These are phyloP conservation scores for Nelumbo lutea DNA, from an alignment of 164 flowering plant genomes.

Conservation along the genomic window DNA sequence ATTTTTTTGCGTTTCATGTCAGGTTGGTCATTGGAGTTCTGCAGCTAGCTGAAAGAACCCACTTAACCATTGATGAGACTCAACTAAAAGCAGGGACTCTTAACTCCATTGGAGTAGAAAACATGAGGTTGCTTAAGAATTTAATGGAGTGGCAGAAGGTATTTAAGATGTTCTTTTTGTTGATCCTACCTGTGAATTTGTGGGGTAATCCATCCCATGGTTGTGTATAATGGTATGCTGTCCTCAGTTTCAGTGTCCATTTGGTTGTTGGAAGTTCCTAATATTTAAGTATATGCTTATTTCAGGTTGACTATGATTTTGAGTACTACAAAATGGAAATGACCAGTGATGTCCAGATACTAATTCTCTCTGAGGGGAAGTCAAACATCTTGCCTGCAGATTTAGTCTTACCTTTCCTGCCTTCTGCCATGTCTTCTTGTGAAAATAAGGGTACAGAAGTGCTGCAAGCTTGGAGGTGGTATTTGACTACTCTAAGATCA, in stretches of 20 bases:
- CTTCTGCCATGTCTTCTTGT: slow-evolving; percentile 32
- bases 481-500: slow-evolving; percentile 60
- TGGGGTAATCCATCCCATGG: not conserved
- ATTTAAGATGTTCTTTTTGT: slow-evolving; percentile 1
- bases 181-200: not conserved
- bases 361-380: slow-evolving; percentile 79
- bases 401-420: slow-evolving; percentile 76
- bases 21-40: slow-evolving; percentile 74
- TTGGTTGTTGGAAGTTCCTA: not conserved
- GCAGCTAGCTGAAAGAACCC: slow-evolving; percentile 85
- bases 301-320: slow-evolving; percentile 91
- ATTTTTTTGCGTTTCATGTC: slow-evolving; percentile 7
- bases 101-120: slow-evolving; percentile 66
- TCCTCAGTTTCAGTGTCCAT: too few relatives aligned
- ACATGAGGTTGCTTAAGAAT: slow-evolving; percentile 57
- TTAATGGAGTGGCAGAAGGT: slow-evolving; percentile 79
- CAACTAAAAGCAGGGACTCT: slow-evolving; percentile 65
- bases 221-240: too few relatives aligned
- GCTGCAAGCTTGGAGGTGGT: slow-evolving; percentile 86
- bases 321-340: slow-evolving; percentile 83
- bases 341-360: slow-evolving; percentile 69
- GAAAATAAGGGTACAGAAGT: slow-evolving; percentile 28
- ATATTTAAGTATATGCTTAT: slow-evolving; percentile 2
- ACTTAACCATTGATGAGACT: slow-evolving; percentile 82
- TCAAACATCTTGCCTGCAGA: slow-evolving; percentile 90